Conservation (phyloP, 768 basidiomycete genomes). For the Agaricus blazei region DNA sequence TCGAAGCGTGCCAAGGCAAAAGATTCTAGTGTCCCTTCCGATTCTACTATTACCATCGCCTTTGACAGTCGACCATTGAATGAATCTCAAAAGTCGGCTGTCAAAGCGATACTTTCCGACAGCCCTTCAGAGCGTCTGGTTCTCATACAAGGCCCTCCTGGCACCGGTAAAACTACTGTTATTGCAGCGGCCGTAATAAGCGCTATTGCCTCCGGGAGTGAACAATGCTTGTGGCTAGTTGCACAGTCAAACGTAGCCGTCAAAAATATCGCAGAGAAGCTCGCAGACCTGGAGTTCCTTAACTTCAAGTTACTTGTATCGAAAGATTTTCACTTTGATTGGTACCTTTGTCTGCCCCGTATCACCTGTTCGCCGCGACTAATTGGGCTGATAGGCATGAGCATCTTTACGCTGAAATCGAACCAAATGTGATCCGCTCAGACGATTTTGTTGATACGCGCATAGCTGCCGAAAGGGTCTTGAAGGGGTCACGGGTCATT, state of each 20-base stretch:
- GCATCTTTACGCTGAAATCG: slow-evolving; percentile 55
- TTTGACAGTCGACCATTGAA: slow-evolving; percentile 23
- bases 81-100: slow-evolving; percentile 29
- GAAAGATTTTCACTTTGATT: slow-evolving; percentile 55
- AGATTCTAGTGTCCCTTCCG: not conserved
- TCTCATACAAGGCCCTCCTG: slow-evolving; percentile 53
- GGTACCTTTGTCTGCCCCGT: slow-evolving; percentile 32
- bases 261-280: slow-evolving; percentile 75
- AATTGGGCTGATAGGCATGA: slow-evolving; percentile 55
- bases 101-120: slow-evolving; percentile 28
- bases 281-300: slow-evolving; percentile 38
- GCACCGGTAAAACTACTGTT: slow-evolving; percentile 62
- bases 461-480: slow-evolving; percentile 18
- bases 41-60: not conserved
- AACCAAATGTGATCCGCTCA: slow-evolving; percentile 44
- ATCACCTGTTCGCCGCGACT: not conserved
- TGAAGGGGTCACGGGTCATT: slow-evolving; percentile 43
- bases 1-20: slow-evolving; percentile 8
- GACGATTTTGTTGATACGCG: slow-evolving; percentile 21
- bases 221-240: slow-evolving; percentile 51
- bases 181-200: slow-evolving; percentile 46
- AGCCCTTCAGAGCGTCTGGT: slow-evolving; percentile 22
- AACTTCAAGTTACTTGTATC: slow-evolving; percentile 64
- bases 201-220: slow-evolving; percentile 23
- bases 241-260: slow-evolving; percentile 78